A percentile compares a stretch with the other conserved stretches of the same genome.
Evolutionary conservation across 768 basidiomycete species (phyloP).

Genomic region (Boletales sp.): DNA sequence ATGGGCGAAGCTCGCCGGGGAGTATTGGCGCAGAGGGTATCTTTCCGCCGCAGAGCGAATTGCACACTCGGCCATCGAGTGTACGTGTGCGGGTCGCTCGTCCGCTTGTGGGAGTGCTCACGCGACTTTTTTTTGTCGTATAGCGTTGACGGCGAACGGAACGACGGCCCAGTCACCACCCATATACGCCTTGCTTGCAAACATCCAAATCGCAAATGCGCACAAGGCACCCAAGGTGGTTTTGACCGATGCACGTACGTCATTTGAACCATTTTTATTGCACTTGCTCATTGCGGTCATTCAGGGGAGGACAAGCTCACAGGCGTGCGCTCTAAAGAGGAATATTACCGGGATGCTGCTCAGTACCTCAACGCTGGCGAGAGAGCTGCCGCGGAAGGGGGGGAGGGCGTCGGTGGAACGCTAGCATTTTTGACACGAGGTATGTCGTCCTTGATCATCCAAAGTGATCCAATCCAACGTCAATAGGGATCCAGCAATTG

Average conservation of each 20-base stretch:
- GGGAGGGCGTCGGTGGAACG: constrained; percentile 53
- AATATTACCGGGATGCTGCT: constrained; percentile 67
- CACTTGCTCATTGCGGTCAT: neutral
- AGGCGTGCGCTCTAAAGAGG: constrained; percentile 60
- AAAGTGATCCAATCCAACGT: neutral
- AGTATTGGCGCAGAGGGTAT: constrained; percentile 82
- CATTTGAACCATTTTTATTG: neutral
- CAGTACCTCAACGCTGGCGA: constrained; percentile 62
- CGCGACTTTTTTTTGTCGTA: neutral
- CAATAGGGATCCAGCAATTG: constrained; percentile 74
- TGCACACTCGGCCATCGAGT: constrained; percentile 59
- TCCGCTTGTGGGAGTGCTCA: neutral
- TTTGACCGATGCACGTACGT: constrained; percentile 68
- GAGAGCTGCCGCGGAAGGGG: constrained; percentile 52
- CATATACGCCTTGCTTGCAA: constrained; percentile 79
- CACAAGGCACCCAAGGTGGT: constrained; percentile 81
- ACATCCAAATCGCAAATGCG: constrained; percentile 77
- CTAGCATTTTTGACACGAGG: constrained; percentile 66
- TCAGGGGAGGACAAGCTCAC: constrained; percentile 64
- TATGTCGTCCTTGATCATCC: constrained; percentile 24
- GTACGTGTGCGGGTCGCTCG: constrained; percentile 37
- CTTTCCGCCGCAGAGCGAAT: constrained; percentile 77
- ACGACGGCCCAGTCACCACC: constrained; percentile 56
- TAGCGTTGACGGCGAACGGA: constrained; percentile 53
- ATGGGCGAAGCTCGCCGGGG: constrained; percentile 82